Evolutionary conservation across 441 rosid species (phyloP), one percentile per base, ranked within the genome.

Genomic region (Syzygium syzygioides): DNA sequence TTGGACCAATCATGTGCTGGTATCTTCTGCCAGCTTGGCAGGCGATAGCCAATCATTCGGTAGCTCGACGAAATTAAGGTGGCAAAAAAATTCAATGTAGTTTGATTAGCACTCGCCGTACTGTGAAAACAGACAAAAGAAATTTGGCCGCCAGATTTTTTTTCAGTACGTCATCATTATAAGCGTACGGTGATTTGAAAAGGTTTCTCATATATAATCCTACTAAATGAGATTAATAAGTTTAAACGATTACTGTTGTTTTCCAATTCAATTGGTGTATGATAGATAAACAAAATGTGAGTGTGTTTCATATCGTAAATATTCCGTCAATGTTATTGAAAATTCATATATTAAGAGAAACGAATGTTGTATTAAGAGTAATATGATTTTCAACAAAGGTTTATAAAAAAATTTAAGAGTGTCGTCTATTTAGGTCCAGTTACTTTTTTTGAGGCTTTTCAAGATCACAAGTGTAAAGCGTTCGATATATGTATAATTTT

Each of bases 1-100:
- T 87, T 37, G 66, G 89, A 87, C 92, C 92, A 91, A 87, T 91
- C 91, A 86, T 87, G 68, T 86, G 62, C 59, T 17, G 66, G 54
- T 86, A 79, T 89, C 71, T 89, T 88, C 89, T 88, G 91, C 92
- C 90, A 86, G 79, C 88, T 57, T 90, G 91, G 90, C 88, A 79
- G 89, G 13, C 55, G n/a, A 7, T 76, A 45, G 2, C 68, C 89
- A 66, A 79, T 89, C 90, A 88, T 71, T 90, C 90, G 76, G 89
- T 88, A 48, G 79, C 90, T 92, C 91, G 93, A 91, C 86, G 79
- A 90, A 86, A 55, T 91, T 92, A 92, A 92, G 93, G 93, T 90
- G 18, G 83, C 18, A 41, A 76, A 76, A 41, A 76, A 76, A 37
- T 71, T 76, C 83, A 6, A 48, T 76, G 52, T 76, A 23, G 53